Conservation (phyloP, 805 yeast species). For the Scheffersomyces coipomensis region DNA sequence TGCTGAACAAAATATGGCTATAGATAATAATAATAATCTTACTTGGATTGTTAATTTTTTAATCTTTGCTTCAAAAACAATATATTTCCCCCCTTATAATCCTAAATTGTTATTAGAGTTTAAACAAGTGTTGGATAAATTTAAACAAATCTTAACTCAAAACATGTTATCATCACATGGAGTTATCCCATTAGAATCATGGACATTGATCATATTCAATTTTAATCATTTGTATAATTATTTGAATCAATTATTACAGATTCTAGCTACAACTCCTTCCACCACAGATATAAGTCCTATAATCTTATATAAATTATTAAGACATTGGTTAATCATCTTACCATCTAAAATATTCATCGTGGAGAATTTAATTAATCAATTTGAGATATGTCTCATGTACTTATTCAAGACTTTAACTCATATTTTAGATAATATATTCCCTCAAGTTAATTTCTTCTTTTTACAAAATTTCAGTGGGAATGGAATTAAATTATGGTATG, state of each 20-base stretch:
- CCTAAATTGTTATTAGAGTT: conserved; percentile 12
- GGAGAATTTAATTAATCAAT: conserved; percentile 9
- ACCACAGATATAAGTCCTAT: background rate
- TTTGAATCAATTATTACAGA: conserved; percentile 3
- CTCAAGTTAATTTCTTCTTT: conserved; percentile 17
- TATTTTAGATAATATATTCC: conserved; percentile 20
- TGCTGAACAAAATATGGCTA: background rate
- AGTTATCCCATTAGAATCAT: no score
- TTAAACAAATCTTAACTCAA: conserved; percentile 1
- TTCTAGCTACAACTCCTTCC: background rate
- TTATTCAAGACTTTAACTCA: conserved; percentile 13
- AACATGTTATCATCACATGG: no score
- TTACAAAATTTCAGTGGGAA: conserved; percentile 21
- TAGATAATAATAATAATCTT: background rate
- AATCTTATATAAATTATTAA: conserved; percentile 13
- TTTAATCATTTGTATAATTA: conserved; percentile 10
- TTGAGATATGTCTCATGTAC: conserved; percentile 10
- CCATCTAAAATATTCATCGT: conserved; percentile 16
- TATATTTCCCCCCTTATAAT: conserved; percentile 14
- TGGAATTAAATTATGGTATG: conserved; percentile 10
- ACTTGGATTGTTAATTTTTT: conserved; percentile 11
- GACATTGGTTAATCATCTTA: conserved; percentile 19
- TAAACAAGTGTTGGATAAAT: conserved; percentile 4
- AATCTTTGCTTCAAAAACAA: conserved; percentile 14
- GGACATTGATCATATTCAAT: conserved; percentile 3